phyloP scores from a whole-genome alignment of 1,284 basidiomycete genomes.

The Meira miltonrushii region DNA sequence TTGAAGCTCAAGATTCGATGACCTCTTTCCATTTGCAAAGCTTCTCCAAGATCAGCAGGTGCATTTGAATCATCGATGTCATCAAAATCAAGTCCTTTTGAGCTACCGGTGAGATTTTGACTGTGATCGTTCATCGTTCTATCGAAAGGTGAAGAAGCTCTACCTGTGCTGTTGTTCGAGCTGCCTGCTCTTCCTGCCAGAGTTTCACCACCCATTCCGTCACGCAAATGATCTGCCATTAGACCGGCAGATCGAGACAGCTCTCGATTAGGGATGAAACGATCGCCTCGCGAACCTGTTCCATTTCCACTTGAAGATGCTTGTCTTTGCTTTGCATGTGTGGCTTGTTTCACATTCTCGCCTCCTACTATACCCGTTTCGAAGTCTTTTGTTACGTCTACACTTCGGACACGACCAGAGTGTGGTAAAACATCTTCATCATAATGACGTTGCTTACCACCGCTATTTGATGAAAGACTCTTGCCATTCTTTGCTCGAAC shows the following conservation, averaged over 20 bases:
- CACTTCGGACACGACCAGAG: not conserved
- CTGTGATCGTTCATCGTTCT: not conserved
- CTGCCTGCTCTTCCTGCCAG: slow-evolving; percentile 10
- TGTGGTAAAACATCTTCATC: slow-evolving; percentile 2
- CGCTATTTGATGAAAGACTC: no score
- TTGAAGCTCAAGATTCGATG: slow-evolving; percentile 55
- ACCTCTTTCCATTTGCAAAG: slow-evolving; percentile 49
- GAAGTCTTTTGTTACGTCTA: not conserved
- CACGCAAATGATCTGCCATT: slow-evolving; percentile 21
- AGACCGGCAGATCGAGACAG: slow-evolving; percentile 26
- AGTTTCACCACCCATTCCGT: slow-evolving; percentile 35
- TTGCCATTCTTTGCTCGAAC: no score
- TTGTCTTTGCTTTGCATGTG: no score
- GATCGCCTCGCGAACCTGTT: slow-evolving; percentile 27
- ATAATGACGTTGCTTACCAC: not conserved
- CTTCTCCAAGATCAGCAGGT: slow-evolving; percentile 36
- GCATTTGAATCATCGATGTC: slow-evolving; percentile 8
- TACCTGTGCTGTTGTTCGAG: not conserved
- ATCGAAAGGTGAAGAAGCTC: slow-evolving; percentile 5
- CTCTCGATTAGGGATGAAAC: slow-evolving; percentile 47
- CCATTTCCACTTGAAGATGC: not conserved
- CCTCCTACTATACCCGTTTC: not conserved
- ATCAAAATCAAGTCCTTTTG: not conserved
- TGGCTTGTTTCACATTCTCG: no score
- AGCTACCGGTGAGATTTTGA: slow-evolving; percentile 4